A percentile compares a stretch with the other conserved stretches of the same genome.
Conservation (phyloP, 257 asterid genomes). For the Mentha longifolia region DNA sequence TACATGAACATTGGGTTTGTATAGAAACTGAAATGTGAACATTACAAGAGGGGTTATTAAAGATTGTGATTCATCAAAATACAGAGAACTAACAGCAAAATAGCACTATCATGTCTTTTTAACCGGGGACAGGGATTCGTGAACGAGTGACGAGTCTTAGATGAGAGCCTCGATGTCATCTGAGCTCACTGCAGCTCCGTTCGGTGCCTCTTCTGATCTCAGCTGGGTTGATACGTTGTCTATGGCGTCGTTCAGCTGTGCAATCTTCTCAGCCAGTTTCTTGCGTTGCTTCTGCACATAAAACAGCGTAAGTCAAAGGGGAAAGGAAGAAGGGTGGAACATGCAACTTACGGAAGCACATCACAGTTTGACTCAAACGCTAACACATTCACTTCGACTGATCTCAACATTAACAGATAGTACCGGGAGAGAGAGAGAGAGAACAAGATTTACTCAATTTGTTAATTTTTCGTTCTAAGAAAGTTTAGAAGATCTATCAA, state of each 20-base stretch:
- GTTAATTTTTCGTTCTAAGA: neutral
- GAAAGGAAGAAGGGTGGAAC: neutral
- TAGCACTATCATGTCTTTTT: neutral
- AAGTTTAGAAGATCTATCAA: neutral
- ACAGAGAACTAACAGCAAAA: conserved; percentile 21
- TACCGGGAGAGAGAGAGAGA: neutral
- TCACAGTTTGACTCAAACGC: too few species aligned
- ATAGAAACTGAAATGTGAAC: conserved; percentile 17
- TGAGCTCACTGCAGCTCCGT: conserved; percentile 59
- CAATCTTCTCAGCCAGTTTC: conserved; percentile 83
- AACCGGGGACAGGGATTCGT: too few species aligned
- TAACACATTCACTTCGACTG: neutral
- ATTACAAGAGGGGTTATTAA: conserved; percentile 24
- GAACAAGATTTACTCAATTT: neutral
- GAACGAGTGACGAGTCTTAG: conserved; percentile 33
- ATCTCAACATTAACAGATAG: neutral
- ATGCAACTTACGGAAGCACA: neutral
- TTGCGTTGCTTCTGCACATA: conserved; percentile 77
- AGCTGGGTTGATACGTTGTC: conserved; percentile 71
- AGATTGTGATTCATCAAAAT: conserved; percentile 10
- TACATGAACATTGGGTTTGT: neutral
- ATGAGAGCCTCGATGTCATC: conserved; percentile 65
- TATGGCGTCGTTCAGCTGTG: conserved; percentile 78
- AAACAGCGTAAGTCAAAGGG: conserved; percentile 12
- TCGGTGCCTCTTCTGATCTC: conserved; percentile 58